phyloP scores from a whole-genome alignment of 352 stramenopile genomes.

The Phytopythium aichiense region DNA sequence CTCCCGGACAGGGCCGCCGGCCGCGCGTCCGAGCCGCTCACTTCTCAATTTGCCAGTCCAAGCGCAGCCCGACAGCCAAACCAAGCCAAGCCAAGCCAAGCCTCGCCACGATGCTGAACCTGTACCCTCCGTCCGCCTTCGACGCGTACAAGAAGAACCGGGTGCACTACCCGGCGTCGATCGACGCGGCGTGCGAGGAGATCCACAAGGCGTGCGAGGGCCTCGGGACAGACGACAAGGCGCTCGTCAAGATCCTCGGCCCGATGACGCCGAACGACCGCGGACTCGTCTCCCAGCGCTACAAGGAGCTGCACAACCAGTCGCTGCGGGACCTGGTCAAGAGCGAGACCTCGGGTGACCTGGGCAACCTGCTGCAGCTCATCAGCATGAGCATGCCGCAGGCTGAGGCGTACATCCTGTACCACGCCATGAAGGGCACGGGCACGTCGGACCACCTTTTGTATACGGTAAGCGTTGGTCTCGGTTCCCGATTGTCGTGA shows the following conservation, averaged over 20 bases:
- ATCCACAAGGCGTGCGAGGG: conserved; percentile 62
- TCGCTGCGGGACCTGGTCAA: conserved; percentile 50
- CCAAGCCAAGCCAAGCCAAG: background rate
- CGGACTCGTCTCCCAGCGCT: conserved; percentile 41
- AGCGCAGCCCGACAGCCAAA: conserved; percentile 4
- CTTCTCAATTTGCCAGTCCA: conserved; percentile 27
- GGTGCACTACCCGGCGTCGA: conserved; percentile 30
- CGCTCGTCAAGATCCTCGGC: conserved; percentile 50
- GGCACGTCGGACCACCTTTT: conserved; percentile 59
- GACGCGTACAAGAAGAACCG: conserved; percentile 68
- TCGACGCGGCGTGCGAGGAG: conserved; percentile 50
- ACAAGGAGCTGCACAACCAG: conserved; percentile 52
- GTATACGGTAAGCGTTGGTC: conserved; percentile 24
- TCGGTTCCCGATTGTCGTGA: background rate
- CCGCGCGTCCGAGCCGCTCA: conserved; percentile 11
- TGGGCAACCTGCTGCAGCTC: conserved; percentile 57
- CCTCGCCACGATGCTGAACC: conserved; percentile 30
- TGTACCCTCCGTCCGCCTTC: conserved; percentile 56
- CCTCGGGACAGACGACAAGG: conserved; percentile 61
- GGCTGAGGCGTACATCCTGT: conserved; percentile 58
- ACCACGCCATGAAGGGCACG: conserved; percentile 50
- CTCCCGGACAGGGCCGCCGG: too few species aligned
- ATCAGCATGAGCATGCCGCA: conserved; percentile 47
- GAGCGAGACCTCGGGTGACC: conserved; percentile 59
- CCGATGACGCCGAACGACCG: conserved; percentile 40